A percentile compares a stretch with the other conserved stretches of the same genome.
These are phyloP conservation scores for Acanthamoeba culbertsoni DNA, from an alignment of 208 protist species.

Conservation along the genomic window DNA sequence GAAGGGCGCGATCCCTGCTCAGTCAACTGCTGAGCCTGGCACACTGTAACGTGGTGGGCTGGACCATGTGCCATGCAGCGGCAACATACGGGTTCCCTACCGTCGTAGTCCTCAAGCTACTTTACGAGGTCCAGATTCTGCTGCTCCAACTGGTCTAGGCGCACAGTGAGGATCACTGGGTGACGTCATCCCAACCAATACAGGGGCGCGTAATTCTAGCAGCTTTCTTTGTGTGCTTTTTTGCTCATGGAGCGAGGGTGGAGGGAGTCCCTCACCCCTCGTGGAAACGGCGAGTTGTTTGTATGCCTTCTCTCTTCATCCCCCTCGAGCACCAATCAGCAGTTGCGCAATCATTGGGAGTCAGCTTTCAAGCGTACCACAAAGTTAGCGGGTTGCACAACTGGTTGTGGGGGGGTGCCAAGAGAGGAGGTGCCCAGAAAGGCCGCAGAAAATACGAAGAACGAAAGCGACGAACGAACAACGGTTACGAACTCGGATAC, in stretches of 20 bases:
- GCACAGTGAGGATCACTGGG: too few species aligned
- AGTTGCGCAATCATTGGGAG: not conserved
- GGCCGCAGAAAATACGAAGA: not conserved
- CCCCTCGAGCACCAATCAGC: not conserved
- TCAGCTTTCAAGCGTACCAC: not conserved
- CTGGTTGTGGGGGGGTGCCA: not conserved
- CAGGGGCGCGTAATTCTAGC: too few species aligned
- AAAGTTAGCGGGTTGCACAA: not conserved
- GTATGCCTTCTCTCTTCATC: not conserved
- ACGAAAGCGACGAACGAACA: not conserved
- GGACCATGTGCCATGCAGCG: slow-evolving; percentile 2
- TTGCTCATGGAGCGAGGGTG: not conserved
- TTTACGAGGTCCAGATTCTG: not conserved
- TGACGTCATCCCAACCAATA: not conserved
- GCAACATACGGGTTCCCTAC: not conserved
- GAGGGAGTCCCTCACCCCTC: not conserved
- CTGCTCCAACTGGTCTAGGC: not conserved
- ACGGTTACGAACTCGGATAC: not conserved
- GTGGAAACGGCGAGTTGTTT: not conserved
- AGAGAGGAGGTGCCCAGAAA: not conserved
- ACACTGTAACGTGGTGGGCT: not conserved
- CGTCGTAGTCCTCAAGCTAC: not conserved
- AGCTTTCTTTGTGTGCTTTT: too few species aligned
- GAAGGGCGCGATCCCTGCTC: not conserved
- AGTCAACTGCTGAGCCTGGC: not conserved